phyloP scores from a whole-genome alignment of 495 filamentous ascomycete genomes.

The Aspergillus heteromorphus region DNA sequence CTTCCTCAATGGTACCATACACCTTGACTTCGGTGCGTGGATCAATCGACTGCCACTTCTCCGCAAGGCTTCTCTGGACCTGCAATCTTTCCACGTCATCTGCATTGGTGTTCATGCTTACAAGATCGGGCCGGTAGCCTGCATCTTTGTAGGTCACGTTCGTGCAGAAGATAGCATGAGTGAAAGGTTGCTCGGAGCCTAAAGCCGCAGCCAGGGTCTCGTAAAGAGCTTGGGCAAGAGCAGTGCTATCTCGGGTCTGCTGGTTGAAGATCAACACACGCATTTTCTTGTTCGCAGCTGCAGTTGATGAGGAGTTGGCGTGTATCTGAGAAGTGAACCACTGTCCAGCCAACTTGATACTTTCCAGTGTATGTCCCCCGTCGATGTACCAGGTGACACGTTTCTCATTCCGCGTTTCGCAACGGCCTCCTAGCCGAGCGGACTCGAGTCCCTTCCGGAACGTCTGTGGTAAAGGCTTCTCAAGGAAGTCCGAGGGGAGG shows the following conservation, averaged over 20 bases:
- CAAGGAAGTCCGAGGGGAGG: slow-evolving; percentile 45
- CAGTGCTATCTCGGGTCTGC: slow-evolving; percentile 70
- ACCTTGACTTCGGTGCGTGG: slow-evolving; percentile 56
- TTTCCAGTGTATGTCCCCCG: slow-evolving; percentile 87
- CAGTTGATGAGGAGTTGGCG: slow-evolving; percentile 41
- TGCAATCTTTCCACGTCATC: slow-evolving; percentile 61
- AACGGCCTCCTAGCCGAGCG: slow-evolving; percentile 74
- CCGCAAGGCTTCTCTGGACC: slow-evolving; percentile 68
- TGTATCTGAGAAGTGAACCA: slow-evolving; percentile 69
- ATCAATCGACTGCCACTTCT: slow-evolving; percentile 67
- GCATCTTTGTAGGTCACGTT: slow-evolving; percentile 71
- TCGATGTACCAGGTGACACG: slow-evolving; percentile 84
- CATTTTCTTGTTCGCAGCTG: slow-evolving; percentile 31
- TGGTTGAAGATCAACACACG: slow-evolving; percentile 94
- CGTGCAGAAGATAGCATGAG: slow-evolving; percentile 81
- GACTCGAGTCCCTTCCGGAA: slow-evolving; percentile 71
- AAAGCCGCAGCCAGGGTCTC: slow-evolving; percentile 56
- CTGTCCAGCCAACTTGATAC: slow-evolving; percentile 66
- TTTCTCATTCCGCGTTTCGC: slow-evolving; percentile 65
- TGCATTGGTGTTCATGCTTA: slow-evolving; percentile 67
- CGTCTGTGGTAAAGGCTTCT: slow-evolving; percentile 50
- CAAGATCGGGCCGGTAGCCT: slow-evolving; percentile 71
- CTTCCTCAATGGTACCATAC: slow-evolving; percentile 77
- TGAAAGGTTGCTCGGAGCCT: slow-evolving; percentile 53
- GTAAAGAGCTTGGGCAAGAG: slow-evolving; percentile 63